Percentiles rank a stretch among this genome's conserved stretches.
These are phyloP conservation scores for Pigoraptor vietnamica DNA, from an alignment of 78 protist genomes.

Conservation along the genomic window DNA sequence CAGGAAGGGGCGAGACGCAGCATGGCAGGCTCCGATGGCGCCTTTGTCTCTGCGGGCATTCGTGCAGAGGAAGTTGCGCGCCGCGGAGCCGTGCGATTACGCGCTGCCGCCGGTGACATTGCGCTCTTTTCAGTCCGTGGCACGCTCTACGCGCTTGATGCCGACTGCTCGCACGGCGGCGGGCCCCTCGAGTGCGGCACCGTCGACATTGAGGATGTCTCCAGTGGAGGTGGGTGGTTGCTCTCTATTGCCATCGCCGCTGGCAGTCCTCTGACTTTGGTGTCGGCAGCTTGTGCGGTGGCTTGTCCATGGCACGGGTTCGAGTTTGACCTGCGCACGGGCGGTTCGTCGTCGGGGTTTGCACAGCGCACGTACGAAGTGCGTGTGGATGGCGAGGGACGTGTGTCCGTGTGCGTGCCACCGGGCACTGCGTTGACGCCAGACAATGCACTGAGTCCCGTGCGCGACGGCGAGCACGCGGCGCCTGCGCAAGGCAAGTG, in stretches of 20 bases:
- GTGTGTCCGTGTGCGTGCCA: neutral
- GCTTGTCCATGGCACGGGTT: neutral
- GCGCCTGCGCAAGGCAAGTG: too few relatives aligned
- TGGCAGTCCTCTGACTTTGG: too few relatives aligned
- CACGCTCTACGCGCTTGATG: neutral
- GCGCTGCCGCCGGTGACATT: too few relatives aligned
- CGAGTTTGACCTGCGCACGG: neutral
- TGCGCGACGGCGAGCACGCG: too few relatives aligned
- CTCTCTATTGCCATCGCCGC: neutral
- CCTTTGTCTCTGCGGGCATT: too few relatives aligned
- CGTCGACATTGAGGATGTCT: neutral
- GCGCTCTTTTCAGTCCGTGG: neutral
- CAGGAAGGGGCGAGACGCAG: too few relatives aligned
- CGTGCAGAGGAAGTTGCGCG: too few relatives aligned
- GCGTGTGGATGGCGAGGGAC: neutral
- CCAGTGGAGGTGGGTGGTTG: neutral
- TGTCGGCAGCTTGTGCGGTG: neutral
- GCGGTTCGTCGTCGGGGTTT: neutral
- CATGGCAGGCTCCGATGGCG: too few relatives aligned
- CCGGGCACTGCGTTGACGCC: neutral
- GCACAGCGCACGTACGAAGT: neutral
- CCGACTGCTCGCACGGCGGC: neutral
- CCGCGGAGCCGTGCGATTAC: too few relatives aligned
- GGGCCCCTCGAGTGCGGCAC: neutral
- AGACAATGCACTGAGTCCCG: too few relatives aligned